These are phyloP conservation scores for Wickerhamomyces strasburgensis DNA, from an alignment of 805 yeast genomes.

Conservation along the genomic window DNA sequence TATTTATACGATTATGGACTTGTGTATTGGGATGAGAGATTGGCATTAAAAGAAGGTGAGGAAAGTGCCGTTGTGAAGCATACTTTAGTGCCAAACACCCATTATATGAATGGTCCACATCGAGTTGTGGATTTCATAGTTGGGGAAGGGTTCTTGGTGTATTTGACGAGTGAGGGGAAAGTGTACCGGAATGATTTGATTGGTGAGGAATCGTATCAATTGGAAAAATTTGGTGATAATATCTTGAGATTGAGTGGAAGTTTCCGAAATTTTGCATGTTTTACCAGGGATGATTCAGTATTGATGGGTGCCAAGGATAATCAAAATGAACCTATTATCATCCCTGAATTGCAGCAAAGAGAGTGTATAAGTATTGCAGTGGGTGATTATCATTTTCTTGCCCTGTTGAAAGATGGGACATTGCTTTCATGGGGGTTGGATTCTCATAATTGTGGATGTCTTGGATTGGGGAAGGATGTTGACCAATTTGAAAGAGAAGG, in stretches of 20 bases:
- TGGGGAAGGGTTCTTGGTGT: constrained; percentile 48
- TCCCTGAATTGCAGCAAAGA: constrained; percentile 40
- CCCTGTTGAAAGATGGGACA: constrained; percentile 53
- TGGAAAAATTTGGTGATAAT: constrained; percentile 30
- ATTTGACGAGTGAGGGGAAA: constrained; percentile 40
- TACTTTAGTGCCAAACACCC: constrained; percentile 37
- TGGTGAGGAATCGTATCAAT: constrained; percentile 18
- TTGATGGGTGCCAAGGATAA: constrained; percentile 15
- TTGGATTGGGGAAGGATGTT: constrained; percentile 55
- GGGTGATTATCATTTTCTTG: constrained; percentile 71
- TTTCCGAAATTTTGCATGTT: constrained; percentile 48
- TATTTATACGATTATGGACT: constrained; percentile 47
- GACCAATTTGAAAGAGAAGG: neutral
- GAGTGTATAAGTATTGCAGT: constrained; percentile 52
- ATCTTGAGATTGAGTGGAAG: constrained; percentile 53
- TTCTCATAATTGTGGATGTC: constrained; percentile 55
- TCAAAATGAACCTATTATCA: constrained; percentile 30
- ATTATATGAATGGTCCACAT: constrained; percentile 26
- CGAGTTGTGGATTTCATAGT: constrained; percentile 50
- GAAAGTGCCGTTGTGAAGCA: constrained; percentile 34
- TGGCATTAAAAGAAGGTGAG: constrained; percentile 26
- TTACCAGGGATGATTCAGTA: constrained; percentile 42
- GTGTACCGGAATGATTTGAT: constrained; percentile 20
- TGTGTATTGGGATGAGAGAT: constrained; percentile 48
- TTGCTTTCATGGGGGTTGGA: constrained; percentile 67